Evolutionary conservation across 2,329 filamentous ascomycete genomes (phyloP), one percentile per base, ranked within the genome.

Genomic region (Leptographium galeiforme): DNA sequence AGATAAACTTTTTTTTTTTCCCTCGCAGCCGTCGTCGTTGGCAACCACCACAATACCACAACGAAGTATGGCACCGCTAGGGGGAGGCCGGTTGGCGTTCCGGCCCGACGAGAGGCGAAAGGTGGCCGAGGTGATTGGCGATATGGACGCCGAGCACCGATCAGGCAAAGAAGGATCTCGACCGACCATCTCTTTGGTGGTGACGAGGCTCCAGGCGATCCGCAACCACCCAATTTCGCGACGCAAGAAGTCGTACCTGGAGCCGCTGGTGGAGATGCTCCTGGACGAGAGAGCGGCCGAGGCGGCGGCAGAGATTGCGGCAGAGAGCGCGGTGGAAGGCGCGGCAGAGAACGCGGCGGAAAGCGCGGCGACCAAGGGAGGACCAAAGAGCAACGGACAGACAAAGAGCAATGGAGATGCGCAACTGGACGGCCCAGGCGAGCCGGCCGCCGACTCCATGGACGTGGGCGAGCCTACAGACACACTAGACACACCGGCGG

Each of bases 221-320:
- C 57, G 58, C 13, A 57, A 56, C 54, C 57, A 57, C 30, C 38
- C 58, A 8, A 48, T 60, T 6, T 54, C 49, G 1, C 57, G 58
- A 12, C 55, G 57, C 30, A 58, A 58, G 46, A 57, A 55, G n/a
- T 45, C 43, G 10, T 60, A 60, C 41, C 53, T 60, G 2, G 57
- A 60, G 48, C 40, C 53, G 13, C 50, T 60, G 41, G 57, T 56
- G 1, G 55, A 56, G 32, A 55, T 55, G 45, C 30, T 56, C 2
- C 30, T 60, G 32, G 58, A 60, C 48, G 55, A 57, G 39, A 43
- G 45, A 6, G 36, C 45, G 2, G 25, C 7, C 2, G 25, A 46
- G 25, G 12, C 7, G 32, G 34, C 13, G 16, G 19, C 7, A 1
- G 43, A 34, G 6, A 6, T 11, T 8, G 18, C 33, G 7, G 33